Conservation (phyloP, 2,329 filamentous ascomycete species). For the Hymenoscyphus fructigenus region DNA sequence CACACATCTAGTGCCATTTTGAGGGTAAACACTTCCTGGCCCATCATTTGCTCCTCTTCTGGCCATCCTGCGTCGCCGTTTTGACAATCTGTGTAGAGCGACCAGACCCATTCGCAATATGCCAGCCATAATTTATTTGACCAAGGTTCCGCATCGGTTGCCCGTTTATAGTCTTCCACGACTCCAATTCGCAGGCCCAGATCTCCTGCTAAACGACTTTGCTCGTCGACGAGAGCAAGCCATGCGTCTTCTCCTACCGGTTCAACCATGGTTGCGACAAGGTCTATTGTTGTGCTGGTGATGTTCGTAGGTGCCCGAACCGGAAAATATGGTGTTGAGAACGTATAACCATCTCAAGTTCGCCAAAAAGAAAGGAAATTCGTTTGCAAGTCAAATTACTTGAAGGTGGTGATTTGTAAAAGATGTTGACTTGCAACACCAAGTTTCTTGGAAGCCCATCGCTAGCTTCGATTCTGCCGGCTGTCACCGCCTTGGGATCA, state of each 20-base stretch:
- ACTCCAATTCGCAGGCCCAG: conserved; percentile 67
- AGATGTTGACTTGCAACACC: neutral
- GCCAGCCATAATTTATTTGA: conserved; percentile 74
- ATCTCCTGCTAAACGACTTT: conserved; percentile 57
- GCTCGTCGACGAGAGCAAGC: conserved; percentile 75
- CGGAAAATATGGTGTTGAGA: neutral
- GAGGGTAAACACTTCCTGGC: conserved; percentile 69
- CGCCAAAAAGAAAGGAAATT: neutral
- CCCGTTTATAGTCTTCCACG: conserved; percentile 70
- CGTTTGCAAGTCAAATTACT: neutral
- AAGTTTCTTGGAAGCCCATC: neutral
- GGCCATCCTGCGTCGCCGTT: conserved; percentile 56
- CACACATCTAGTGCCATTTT: conserved; percentile 67
- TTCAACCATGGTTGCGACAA: conserved; percentile 31
- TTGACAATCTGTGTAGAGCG: conserved; percentile 65
- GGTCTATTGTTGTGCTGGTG: neutral
- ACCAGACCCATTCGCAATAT: conserved; percentile 77
- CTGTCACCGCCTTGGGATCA: neutral
- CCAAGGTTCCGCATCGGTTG: conserved; percentile 68
- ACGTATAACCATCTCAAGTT: conserved; percentile 3
- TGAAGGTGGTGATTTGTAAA: neutral
- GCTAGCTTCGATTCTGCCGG: neutral
- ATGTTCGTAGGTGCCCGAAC: neutral
- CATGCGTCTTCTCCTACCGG: conserved; percentile 76
- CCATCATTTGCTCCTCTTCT: conserved; percentile 67